Conservation (phyloP, 257 asterid species). For the Cynanchum wilfordii region DNA sequence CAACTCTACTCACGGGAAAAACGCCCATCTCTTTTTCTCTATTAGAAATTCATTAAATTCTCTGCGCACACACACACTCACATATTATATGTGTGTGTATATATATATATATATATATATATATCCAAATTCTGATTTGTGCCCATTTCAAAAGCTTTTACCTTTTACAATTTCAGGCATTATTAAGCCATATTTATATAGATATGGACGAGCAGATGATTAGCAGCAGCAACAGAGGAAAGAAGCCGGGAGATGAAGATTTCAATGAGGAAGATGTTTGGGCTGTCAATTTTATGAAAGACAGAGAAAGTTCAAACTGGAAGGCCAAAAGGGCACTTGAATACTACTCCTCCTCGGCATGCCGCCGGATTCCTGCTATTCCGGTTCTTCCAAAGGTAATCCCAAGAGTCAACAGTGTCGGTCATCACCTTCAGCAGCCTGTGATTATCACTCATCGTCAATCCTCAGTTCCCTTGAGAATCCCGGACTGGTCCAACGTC, state of each 20-base stretch:
- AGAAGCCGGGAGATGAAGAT: slow-evolving; percentile 28
- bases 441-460: slow-evolving; percentile 1
- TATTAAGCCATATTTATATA: background rate
- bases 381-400: slow-evolving; percentile 13
- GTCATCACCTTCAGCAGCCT: background rate
- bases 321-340: slow-evolving; percentile 10
- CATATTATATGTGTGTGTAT: too few relatives aligned
- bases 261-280: slow-evolving; percentile 46
- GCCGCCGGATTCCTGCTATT: slow-evolving; percentile 3
- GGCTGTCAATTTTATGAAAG: slow-evolving; percentile 19
- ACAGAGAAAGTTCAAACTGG: slow-evolving; percentile 17
- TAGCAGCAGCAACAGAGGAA: slow-evolving; percentile 4
- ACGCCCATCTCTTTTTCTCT: background rate
- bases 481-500: slow-evolving; percentile 31
- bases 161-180: background rate
- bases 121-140: background rate
- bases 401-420: slow-evolving; percentile 11
- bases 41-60: background rate
- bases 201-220: background rate
- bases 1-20: slow-evolving; percentile 2
- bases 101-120: background rate
- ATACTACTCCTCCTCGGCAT: slow-evolving; percentile 8
- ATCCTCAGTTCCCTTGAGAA: slow-evolving; percentile 25
- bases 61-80: too few relatives aligned
- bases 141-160: background rate